phyloP scores from a whole-genome alignment of 2,329 filamentous ascomycete genomes.

The Aspergillus sclerotialis region DNA sequence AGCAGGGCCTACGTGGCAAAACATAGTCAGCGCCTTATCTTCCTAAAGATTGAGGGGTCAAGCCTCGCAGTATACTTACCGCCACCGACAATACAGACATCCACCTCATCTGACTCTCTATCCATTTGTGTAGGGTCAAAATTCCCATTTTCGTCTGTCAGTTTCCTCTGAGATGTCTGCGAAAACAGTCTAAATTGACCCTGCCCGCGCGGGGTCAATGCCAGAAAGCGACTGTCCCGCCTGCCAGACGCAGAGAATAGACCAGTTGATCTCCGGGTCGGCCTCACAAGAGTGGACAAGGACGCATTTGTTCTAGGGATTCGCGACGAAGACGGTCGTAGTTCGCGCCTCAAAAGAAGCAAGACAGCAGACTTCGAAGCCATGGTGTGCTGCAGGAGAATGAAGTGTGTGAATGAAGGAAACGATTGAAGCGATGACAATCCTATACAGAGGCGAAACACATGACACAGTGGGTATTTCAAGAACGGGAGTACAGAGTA shows the following conservation, averaged over 20 bases:
- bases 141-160: constrained; percentile 45
- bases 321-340: constrained; percentile 22
- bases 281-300: constrained; percentile 14
- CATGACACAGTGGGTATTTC: constrained; percentile 10
- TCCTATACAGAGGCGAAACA: constrained; percentile 6
- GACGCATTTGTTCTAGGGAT: constrained; percentile 21
- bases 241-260: constrained; percentile 13
- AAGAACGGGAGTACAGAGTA: neutral
- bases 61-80: constrained; percentile 41
- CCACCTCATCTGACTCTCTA: constrained; percentile 85
- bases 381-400: constrained; percentile 20
- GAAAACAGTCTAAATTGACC: constrained; percentile 40
- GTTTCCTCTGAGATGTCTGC: constrained; percentile 30
- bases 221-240: constrained; percentile 12
- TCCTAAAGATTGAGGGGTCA: neutral
- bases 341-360: constrained; percentile 37
- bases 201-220: constrained; percentile 11
- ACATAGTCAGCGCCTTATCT: neutral
- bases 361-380: constrained; percentile 34
- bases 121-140: constrained; percentile 66
- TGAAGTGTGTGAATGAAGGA: too few species aligned
- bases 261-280: constrained; percentile 12
- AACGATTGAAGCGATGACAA: neutral
- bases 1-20: constrained; percentile 58
- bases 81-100: constrained; percentile 93